phyloP scores from a whole-genome alignment of 2,329 filamentous ascomycete species.

The Xylaria sp. region DNA sequence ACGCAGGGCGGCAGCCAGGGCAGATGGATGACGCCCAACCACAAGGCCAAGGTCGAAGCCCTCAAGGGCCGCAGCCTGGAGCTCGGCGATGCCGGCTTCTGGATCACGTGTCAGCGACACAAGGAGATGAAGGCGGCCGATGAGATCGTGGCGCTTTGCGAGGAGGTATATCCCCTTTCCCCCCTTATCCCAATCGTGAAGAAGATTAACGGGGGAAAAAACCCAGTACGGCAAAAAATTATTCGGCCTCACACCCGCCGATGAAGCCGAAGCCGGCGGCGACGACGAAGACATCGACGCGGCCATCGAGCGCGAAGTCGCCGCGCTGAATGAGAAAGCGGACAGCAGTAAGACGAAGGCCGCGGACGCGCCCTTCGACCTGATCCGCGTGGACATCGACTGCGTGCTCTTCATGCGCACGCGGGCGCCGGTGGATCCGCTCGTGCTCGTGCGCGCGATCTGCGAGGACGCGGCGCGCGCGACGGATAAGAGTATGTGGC shows the following conservation, averaged over 20 bases:
- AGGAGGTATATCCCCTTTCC: conserved; percentile 46
- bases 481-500: conserved; percentile 39
- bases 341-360: conserved; percentile 24
- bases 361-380: conserved; percentile 46
- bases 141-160: conserved; percentile 62
- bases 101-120: conserved; percentile 69
- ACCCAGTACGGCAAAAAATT: conserved; percentile 62
- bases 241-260: conserved; percentile 44
- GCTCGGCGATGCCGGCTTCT: conserved; percentile 67
- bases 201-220: background rate
- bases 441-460: conserved; percentile 48
- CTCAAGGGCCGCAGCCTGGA: conserved; percentile 45
- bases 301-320: conserved; percentile 67
- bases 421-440: conserved; percentile 49
- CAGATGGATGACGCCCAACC: conserved; percentile 58
- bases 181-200: background rate
- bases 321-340: conserved; percentile 47
- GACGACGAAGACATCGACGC: conserved; percentile 61
- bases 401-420: conserved; percentile 61
- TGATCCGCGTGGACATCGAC: conserved; percentile 52
- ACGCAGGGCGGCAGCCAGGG: conserved; percentile 47
- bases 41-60: conserved; percentile 44
- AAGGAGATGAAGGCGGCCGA: conserved; percentile 64
- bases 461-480: conserved; percentile 49
- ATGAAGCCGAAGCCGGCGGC: conserved; percentile 37